Evolutionary conservation across 768 basidiomycete species (phyloP).

Genomic region (Suillus bovinus): DNA sequence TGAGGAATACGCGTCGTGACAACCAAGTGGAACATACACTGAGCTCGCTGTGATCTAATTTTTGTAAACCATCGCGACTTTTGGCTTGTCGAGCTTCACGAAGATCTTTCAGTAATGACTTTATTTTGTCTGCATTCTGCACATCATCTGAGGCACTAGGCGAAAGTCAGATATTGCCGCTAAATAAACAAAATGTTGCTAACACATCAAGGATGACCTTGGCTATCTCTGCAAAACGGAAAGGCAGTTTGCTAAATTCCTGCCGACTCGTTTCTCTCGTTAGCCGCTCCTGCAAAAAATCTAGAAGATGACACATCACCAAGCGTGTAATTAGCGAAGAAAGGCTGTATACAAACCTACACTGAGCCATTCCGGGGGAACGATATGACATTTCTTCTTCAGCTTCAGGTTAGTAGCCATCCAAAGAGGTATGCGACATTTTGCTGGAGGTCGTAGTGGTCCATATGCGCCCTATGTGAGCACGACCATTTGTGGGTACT

Average conservation of each 20-base stretch:
- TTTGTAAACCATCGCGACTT: conserved; percentile 79
- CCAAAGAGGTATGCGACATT: conserved; percentile 91
- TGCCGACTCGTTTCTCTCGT: conserved; percentile 70
- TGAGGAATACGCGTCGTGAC: conserved; percentile 2
- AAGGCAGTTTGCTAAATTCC: conserved; percentile 79
- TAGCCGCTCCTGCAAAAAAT: conserved; percentile 76
- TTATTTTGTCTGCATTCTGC: conserved; percentile 78
- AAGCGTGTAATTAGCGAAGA: not conserved
- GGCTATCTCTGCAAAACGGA: conserved; percentile 86
- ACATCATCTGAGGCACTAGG: conserved; percentile 88
- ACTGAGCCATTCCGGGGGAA: conserved; percentile 87
- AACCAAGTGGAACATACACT: conserved; percentile 44
- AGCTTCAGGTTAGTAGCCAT: conserved; percentile 91
- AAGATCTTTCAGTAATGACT: conserved; percentile 88
- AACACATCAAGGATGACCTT: conserved; percentile 94
- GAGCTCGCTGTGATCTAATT: conserved; percentile 79
- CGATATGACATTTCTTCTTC: conserved; percentile 93
- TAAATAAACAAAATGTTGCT: conserved; percentile 27
- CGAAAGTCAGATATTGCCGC: conserved; percentile 1
- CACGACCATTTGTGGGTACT: not conserved
- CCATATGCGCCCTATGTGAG: conserved; percentile 80
- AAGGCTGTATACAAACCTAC: conserved; percentile 57
- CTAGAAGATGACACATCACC: conserved; percentile 39
- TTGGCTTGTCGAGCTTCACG: conserved; percentile 96
- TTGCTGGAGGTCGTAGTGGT: conserved; percentile 85